Conservation (phyloP, 2,329 filamentous ascomycete genomes). For the Calcarisporium arbuscula region DNA sequence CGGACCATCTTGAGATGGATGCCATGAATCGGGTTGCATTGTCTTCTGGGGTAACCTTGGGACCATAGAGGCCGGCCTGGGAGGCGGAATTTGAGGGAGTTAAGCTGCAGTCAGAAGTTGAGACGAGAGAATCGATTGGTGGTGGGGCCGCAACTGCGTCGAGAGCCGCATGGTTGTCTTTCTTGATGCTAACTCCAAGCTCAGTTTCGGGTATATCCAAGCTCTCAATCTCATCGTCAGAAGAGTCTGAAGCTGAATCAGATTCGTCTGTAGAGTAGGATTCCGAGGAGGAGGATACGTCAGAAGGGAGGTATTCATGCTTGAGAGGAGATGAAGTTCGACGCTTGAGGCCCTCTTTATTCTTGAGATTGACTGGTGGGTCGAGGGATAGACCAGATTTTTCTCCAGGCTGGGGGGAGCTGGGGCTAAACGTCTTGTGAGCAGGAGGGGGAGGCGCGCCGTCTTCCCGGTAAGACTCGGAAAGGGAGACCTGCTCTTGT, state of each 20-base stretch:
- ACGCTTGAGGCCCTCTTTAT: slow-evolving; percentile 47
- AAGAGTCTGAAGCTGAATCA: slow-evolving; percentile 26
- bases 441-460: slow-evolving; percentile 45
- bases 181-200: slow-evolving; percentile 50
- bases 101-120: slow-evolving; percentile 53
- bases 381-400: slow-evolving; percentile 15
- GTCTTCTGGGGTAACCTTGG: slow-evolving; percentile 26
- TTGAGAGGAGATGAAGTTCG: slow-evolving; percentile 89
- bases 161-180: no score
- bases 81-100: slow-evolving; percentile 78
- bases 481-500: slow-evolving; percentile 23
- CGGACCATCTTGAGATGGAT: slow-evolving; percentile 56
- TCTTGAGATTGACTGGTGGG: slow-evolving; percentile 32
- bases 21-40: slow-evolving; percentile 43
- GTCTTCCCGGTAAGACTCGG: slow-evolving; percentile 36
- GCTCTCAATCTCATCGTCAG: slow-evolving; percentile 49
- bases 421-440: slow-evolving; percentile 40
- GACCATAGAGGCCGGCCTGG: slow-evolving; percentile 57
- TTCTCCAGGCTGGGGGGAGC: slow-evolving; percentile 24
- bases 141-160: no score
- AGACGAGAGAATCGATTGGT: slow-evolving; percentile 32
- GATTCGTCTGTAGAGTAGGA: slow-evolving; percentile 1
- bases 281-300: slow-evolving; percentile 50
- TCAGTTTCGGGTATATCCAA: slow-evolving; percentile 54
- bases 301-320: slow-evolving; percentile 91